Base-by-base conservation (phyloP, 169 alveolate species). In the Plasmodium gonderi region DNA sequence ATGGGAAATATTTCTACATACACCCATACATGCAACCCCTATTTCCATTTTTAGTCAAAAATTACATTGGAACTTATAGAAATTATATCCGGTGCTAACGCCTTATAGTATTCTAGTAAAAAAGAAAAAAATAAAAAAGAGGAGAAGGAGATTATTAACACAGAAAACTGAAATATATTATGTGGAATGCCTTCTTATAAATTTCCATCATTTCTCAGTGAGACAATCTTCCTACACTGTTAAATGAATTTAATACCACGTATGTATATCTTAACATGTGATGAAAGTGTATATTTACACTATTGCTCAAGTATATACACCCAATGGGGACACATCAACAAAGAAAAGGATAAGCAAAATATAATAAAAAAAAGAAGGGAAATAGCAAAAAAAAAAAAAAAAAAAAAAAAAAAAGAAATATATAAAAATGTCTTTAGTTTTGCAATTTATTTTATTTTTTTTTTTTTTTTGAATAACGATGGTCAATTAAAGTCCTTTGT, bases 41-140 rank as follows among this genome's bases (percentile, higher is more conserved):
- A 23, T 23, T 33, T 54, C 77, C 44, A 29, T 26, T 4, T 14
- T 20, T 40, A 83, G 96, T 97, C 98, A n/a, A 97, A 97, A 95
- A 98, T 98, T 79, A 98, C 99, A 45, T 94, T 97, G 87, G 99
- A 98, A 95, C 97, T 98, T 67, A 96, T 96, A 45, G 99, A 98
- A 94, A 97, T 98, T 92, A 98, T 98, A 90, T 98, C 99, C 11
- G 99, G 99, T 38, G 99, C 99, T 31, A 95, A 96, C 78, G 99
- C 99, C 47, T 94, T 96, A 65, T 95, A 95, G 78, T 5, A 40
- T n/a, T 2, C n/a, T 74, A 29, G 72, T 54, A 54, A 77, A 20
- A 9, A 26, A 49, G 38, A n/a, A 38, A 75, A 14, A 20, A 44
- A 17, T n/a, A 75, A 75, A 44, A 38, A 72, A 23, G 26, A 80